Evolutionary conservation across 805 yeast genomes (phyloP).

Genomic region (Ogataea paraovalis): DNA sequence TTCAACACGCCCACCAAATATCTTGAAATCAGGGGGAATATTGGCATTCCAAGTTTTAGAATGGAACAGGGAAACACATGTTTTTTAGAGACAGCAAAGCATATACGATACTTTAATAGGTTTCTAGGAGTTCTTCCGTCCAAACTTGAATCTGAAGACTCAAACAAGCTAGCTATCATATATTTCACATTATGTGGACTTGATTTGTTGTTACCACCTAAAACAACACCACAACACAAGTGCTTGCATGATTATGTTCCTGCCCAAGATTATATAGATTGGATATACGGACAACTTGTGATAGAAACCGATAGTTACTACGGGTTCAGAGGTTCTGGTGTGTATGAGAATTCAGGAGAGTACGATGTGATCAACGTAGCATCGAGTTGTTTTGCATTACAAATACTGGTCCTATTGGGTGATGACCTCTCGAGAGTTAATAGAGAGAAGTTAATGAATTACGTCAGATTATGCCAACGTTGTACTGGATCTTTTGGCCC

Average conservation of each 20-base stretch:
- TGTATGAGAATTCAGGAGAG: constrained; percentile 32
- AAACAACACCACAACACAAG: constrained; percentile 17
- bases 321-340: constrained; percentile 59
- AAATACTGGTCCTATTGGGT: constrained; percentile 48
- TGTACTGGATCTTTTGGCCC: constrained; percentile 22
- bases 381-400: constrained; percentile 73
- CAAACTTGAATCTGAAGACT: constrained; percentile 60
- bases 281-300: constrained; percentile 51
- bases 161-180: constrained; percentile 59
- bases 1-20: too few species aligned
- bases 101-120: constrained; percentile 27
- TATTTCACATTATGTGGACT: constrained; percentile 68
- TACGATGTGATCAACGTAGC: constrained; percentile 67
- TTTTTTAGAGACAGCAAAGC: constrained; percentile 21
- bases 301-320: constrained; percentile 30
- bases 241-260: constrained; percentile 15
- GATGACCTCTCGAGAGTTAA: constrained; percentile 41
- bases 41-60: too few species aligned
- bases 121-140: constrained; percentile 35
- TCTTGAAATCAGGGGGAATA: too few species aligned
- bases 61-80: too few species aligned
- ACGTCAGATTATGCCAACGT: constrained; percentile 45
- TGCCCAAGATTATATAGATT: constrained; percentile 31
- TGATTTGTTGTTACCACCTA: constrained; percentile 34
- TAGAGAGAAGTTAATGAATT: constrained; percentile 41